phyloP scores from a whole-genome alignment of 2,329 filamentous ascomycete species.

The Alternaria sp. region DNA sequence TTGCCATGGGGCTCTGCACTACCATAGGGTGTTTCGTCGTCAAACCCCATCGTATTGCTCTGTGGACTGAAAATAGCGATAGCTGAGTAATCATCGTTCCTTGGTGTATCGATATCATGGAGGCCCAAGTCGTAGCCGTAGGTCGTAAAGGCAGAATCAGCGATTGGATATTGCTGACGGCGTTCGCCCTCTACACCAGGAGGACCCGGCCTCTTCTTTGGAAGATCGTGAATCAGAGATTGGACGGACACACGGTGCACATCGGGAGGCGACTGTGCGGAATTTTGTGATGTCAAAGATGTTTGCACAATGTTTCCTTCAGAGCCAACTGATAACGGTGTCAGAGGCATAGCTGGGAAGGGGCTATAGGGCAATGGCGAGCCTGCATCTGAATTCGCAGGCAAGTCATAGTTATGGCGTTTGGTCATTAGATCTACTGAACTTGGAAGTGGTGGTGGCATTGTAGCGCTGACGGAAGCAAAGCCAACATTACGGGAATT shows the following conservation, averaged over 20 bases:
- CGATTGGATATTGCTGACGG: constrained; percentile 44
- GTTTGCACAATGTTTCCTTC: constrained; percentile 42
- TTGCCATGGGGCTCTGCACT: constrained; percentile 52
- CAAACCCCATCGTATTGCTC: constrained; percentile 38
- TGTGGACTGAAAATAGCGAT: constrained; percentile 59
- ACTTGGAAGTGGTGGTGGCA: constrained; percentile 40
- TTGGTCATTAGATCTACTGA: constrained; percentile 29
- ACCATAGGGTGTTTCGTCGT: constrained; percentile 50
- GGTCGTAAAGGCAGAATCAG: constrained; percentile 52
- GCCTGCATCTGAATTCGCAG: constrained; percentile 44
- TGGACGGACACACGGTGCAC: constrained; percentile 68
- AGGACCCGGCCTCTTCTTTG: constrained; percentile 25
- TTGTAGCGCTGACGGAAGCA: constrained; percentile 31
- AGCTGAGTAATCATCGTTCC: constrained; percentile 74
- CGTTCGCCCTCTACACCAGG: constrained; percentile 55
- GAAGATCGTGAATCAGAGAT: constrained; percentile 61
- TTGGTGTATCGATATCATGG: constrained; percentile 72
- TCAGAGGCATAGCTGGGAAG: constrained; percentile 57
- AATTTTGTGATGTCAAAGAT: constrained; percentile 31
- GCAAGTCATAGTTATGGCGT: constrained; percentile 39
- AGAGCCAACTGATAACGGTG: constrained; percentile 51
- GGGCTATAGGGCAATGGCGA: constrained; percentile 54
- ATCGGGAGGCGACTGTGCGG: constrained; percentile 53
- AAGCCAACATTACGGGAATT: constrained; percentile 26
- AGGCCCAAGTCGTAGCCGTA: constrained; percentile 78